A percentile compares a stretch with the other conserved stretches of the same genome.
Conservation (phyloP, 345 rosid genomes). For the Crucihimalaya himalaica region DNA sequence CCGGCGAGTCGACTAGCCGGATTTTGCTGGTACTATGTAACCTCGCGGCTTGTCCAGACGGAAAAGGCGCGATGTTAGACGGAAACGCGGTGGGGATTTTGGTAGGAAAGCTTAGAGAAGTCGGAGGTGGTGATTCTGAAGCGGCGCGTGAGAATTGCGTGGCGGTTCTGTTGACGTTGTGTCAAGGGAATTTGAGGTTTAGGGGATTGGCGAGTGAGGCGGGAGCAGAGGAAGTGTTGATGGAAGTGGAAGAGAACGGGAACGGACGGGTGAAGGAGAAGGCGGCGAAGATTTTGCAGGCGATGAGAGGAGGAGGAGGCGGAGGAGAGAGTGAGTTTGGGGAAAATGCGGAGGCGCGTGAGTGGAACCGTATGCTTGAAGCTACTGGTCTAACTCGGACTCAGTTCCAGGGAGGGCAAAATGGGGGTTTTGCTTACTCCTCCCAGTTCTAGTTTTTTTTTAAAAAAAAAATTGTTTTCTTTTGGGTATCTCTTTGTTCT, state of each 20-base stretch:
- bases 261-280: constrained; percentile 60
- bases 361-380: constrained; percentile 66
- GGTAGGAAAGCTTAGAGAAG: constrained; percentile 59
- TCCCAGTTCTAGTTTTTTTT: constrained; percentile 45
- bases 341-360: constrained; percentile 45
- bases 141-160: constrained; percentile 67
- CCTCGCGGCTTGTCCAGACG: constrained; percentile 69
- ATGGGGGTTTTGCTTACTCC: constrained; percentile 44
- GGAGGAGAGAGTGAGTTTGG: constrained; percentile 43
- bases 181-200: constrained; percentile 79
- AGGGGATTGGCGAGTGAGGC: constrained; percentile 75
- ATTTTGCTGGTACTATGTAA: constrained; percentile 62
- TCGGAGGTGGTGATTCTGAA: constrained; percentile 50
- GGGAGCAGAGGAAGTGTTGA: constrained; percentile 55
- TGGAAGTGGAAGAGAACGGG: constrained; percentile 54
- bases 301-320: constrained; percentile 48
- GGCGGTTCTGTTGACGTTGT: constrained; percentile 58
- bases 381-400: constrained; percentile 52
- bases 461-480: not conserved
- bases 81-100: constrained; percentile 64
- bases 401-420: constrained; percentile 47
- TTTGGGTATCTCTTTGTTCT: not conserved
- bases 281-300: constrained; percentile 58
- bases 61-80: constrained; percentile 68
- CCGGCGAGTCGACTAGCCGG: constrained; percentile 54